Evolutionary conservation across 106 monocot species (phyloP), one percentile per base, ranked within the genome.

Genomic region (Phalaenopsis equestris): DNA sequence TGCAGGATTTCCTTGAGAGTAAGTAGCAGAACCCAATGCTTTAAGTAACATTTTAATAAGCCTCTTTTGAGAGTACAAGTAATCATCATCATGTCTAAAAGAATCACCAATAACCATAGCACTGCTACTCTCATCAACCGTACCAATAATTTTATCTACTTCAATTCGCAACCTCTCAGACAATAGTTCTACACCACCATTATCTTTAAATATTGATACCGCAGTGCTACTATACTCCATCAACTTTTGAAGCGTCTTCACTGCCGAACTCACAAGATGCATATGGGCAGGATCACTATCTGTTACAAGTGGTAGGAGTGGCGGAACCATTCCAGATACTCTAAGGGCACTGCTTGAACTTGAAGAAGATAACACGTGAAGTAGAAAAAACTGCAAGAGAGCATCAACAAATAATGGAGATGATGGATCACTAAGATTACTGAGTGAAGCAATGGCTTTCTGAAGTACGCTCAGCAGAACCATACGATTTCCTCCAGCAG

Each of bases 401-500:
- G 99, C 91, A 80, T 99, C 95, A 79, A 99, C 99, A 88, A 99
- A 93, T 75, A 92, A 78, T 37, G 91, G 87, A 84, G 89, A 78
- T 61, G 99, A 93, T 45, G 91, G 93, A 84, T 99, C 99, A 80
- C 80, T 95, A 19, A 85, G 83, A 77, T 81, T 93, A 80, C 83
- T 87, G 36, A 99, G 83, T 65, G 95, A 91, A 45, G 86, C 84
- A 8, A 99, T 80, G 77, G 97, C 92, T 73, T 99, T 99, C 81
- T 99, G 99, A 80, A 99, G 87, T 56, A 93, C 95, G 78, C 86
- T 90, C 72, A 99, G 72, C 52, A 99, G 87, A 46, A 93, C 82
- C 93, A 93, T 95, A 3, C 99, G 90, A 82, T 99, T 99, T 84
- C 98, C 98, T 72, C 95, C 99, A 84, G 90, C 90, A 82, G 95